phyloP scores from a whole-genome alignment of 257 asterid genomes.

The Solanum habrochaites region DNA sequence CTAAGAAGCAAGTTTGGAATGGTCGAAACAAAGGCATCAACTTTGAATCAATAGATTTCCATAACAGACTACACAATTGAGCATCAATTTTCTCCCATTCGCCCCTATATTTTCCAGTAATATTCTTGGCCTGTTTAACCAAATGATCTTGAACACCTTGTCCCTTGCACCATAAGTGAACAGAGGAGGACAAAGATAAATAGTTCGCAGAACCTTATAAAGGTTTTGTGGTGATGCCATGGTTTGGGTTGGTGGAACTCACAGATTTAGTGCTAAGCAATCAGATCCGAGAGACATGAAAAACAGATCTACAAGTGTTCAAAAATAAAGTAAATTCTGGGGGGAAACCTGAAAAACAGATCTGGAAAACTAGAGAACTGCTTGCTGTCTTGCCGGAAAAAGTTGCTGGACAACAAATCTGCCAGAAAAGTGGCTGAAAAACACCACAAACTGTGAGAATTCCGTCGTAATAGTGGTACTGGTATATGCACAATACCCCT shows the following conservation, averaged over 20 bases:
- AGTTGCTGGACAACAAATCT: not conserved
- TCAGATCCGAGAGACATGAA: not conserved
- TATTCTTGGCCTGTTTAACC: not conserved
- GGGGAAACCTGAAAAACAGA: not conserved
- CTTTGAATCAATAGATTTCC: not conserved
- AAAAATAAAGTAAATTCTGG: not conserved
- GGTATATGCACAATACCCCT: too few species aligned
- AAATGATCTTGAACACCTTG: not conserved
- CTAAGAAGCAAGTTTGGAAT: not conserved
- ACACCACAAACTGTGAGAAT: not conserved
- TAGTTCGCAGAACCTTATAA: too few species aligned
- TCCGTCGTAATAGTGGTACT: too few species aligned
- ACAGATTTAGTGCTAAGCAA: not conserved
- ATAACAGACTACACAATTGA: not conserved
- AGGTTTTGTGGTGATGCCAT: not conserved
- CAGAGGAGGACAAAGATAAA: not conserved
- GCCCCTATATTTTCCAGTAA: not conserved
- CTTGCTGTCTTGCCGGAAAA: not conserved
- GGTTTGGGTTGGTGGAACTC: not conserved
- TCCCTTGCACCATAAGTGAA: not conserved
- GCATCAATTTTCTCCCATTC: not conserved
- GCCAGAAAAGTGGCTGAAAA: not conserved
- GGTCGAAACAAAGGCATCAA: not conserved
- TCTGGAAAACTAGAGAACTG: not conserved
- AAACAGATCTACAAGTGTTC: not conserved